Evolutionary conservation across 2,329 filamentous ascomycete species (phyloP), one percentile per base, ranked within the genome.

Genomic region (Bipolaris gigantea): DNA sequence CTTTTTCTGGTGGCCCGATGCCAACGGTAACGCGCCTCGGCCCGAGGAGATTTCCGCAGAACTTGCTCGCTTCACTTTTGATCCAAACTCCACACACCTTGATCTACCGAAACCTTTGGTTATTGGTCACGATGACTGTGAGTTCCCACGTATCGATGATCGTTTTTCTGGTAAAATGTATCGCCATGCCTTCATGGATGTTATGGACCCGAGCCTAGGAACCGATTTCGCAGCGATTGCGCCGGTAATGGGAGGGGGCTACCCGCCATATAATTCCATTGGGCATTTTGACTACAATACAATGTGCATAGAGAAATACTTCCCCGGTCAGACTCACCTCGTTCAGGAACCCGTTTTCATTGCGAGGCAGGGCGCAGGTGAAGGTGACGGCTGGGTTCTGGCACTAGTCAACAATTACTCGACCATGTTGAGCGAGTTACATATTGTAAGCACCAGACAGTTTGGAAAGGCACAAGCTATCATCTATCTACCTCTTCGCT

Each of bases 311-410:
- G 73, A 79, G 34, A 71, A 77, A 10, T 82, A 74, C 60, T 81
- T 76, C 51, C 73, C 78, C 0, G 79, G 79, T 0, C 72, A 69
- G 4, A 80, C 75, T 1, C 46, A 52, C 18, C 27, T 53, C 2
- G 77, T 80, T 53, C 79, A 82, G 59, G 80, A 83, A 60, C 81
- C 80, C 0, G 75, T 79, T 0, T 83, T 83, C 55, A 76, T 82
- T 21, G 78, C 80, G 4, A 66, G 71, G 16, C 63, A 62, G 0
- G 38, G 43, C 25, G 67, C 73, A 2, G 65, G 52, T 1, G 79
- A 83, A 58, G 80, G 78, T 0, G 78, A 82, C 55, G 80, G 80
- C 1, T 81, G 79, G 55, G 60, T 80, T 21, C 70, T 77, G 41
- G 75, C 76, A 18, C 71, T 80, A 40, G 69, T 79, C 0, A 50